Conservation (phyloP, 371 early-diverging fungal species). For the Lichtheimia hyalospora region DNA sequence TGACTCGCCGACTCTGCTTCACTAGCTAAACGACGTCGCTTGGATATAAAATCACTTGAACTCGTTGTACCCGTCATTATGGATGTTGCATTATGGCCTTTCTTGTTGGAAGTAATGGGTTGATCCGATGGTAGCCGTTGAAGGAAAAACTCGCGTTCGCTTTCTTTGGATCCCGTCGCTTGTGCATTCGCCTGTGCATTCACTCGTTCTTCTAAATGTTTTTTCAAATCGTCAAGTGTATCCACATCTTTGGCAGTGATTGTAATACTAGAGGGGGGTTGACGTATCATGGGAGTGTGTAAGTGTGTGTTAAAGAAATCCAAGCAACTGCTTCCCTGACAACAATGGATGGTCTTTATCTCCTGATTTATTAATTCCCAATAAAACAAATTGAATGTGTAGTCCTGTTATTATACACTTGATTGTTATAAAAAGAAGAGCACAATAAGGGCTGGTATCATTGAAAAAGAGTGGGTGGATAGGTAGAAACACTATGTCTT, state of each 20-base stretch:
- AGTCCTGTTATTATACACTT: too few species aligned
- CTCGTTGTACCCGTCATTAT: not conserved
- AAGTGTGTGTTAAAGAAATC: too few species aligned
- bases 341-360: too few species aligned
- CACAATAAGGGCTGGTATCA: too few species aligned
- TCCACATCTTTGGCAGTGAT: constrained; percentile 12
- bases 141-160: not conserved
- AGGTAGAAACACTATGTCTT: too few species aligned
- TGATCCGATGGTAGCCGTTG: not conserved
- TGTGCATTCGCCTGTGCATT: constrained; percentile 5
- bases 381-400: too few species aligned
- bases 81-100: not conserved
- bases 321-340: too few species aligned
- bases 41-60: not conserved
- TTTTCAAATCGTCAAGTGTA: constrained; percentile 10
- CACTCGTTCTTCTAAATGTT: constrained; percentile 1
- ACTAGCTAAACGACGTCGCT: constrained; percentile 4
- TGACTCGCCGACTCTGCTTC: constrained; percentile 3
- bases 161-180: not conserved
- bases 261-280: constrained; percentile 13
- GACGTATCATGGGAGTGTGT: constrained; percentile 8
- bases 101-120: not conserved
- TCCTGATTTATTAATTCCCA: too few species aligned
- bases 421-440: too few species aligned
- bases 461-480: too few species aligned